phyloP scores from a whole-genome alignment of 2,329 filamentous ascomycete species.

The Cadophora sp. region DNA sequence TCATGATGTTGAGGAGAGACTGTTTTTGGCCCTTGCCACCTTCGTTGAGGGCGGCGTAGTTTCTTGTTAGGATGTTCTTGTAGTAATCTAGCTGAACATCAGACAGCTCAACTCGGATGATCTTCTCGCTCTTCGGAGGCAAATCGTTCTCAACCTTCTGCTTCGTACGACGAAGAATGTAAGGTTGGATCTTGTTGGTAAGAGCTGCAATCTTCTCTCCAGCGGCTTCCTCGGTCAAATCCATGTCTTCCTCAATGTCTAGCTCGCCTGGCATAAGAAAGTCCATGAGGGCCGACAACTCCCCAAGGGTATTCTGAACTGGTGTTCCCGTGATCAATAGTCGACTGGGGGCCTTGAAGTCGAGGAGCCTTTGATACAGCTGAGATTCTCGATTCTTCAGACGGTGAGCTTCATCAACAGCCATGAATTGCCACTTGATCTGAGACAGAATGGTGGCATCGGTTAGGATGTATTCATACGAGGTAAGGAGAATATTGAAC shows the following conservation, averaged over 20 bases:
- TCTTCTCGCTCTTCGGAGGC: conserved; percentile 97
- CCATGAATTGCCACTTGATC: conserved; percentile 97
- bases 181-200: conserved; percentile 87
- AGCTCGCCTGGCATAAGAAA: conserved; percentile 97
- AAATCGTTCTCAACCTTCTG: conserved; percentile 97
- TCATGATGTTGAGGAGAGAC: conserved; percentile 96
- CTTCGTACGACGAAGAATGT: conserved; percentile 94
- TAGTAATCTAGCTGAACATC: conserved; percentile 98
- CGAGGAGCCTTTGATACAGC: conserved; percentile 82
- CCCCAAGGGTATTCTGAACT: conserved; percentile 95
- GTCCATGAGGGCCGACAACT: conserved; percentile 90
- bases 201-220: conserved; percentile 87
- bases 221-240: conserved; percentile 80
- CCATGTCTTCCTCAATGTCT: conserved; percentile 88
- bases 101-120: conserved; percentile 95
- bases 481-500: conserved; percentile 97
- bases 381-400: conserved; percentile 97
- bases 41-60: conserved; percentile 93
- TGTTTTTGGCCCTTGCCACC: conserved; percentile 91
- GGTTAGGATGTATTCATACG: conserved; percentile 92
- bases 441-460: conserved; percentile 85
- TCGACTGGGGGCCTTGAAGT: conserved; percentile 87
- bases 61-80: conserved; percentile 97
- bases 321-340: conserved; percentile 96
- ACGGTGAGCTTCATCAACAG: conserved; percentile 95